phyloP scores from a whole-genome alignment of 1,284 basidiomycete species.

The Gymnopus androsaceus region DNA sequence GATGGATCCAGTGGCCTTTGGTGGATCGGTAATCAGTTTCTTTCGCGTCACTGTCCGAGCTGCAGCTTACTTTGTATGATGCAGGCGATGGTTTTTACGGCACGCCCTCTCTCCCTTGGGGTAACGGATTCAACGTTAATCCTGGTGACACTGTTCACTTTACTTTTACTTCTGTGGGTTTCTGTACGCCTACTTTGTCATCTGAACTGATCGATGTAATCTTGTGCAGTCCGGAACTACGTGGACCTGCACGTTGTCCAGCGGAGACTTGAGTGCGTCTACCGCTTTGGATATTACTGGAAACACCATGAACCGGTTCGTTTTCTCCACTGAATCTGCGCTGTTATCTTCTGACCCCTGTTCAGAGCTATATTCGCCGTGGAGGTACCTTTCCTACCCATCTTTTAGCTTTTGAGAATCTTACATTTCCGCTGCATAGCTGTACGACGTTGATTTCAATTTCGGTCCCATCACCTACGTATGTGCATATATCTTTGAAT shows the following conservation, averaged over 20 bases:
- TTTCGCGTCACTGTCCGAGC: neutral
- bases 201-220: too few species aligned
- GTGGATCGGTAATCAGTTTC: conserved; percentile 29
- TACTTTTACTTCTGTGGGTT: conserved; percentile 26
- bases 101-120: conserved; percentile 31
- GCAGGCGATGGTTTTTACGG: conserved; percentile 10
- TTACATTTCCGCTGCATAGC: conserved; percentile 12
- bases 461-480: conserved; percentile 31
- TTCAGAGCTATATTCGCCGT: conserved; percentile 26
- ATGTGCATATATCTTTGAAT: conserved; percentile 4
- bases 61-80: neutral
- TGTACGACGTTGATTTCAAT: conserved; percentile 29
- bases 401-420: neutral
- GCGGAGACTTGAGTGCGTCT: conserved; percentile 25
- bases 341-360: neutral
- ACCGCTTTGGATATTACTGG: conserved; percentile 30
- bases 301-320: conserved; percentile 31
- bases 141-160: conserved; percentile 33
- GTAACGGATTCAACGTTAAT: conserved; percentile 33
- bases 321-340: conserved; percentile 13
- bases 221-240: conserved; percentile 23
- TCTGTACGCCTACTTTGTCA: neutral
- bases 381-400: conserved; percentile 20
- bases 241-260: conserved; percentile 33
- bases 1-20: conserved; percentile 32